A percentile compares a stretch with the other conserved stretches of the same genome.
phyloP scores from a whole-genome alignment of 176 grass and related monocot genomes.

The Cymbopogon citratus region DNA sequence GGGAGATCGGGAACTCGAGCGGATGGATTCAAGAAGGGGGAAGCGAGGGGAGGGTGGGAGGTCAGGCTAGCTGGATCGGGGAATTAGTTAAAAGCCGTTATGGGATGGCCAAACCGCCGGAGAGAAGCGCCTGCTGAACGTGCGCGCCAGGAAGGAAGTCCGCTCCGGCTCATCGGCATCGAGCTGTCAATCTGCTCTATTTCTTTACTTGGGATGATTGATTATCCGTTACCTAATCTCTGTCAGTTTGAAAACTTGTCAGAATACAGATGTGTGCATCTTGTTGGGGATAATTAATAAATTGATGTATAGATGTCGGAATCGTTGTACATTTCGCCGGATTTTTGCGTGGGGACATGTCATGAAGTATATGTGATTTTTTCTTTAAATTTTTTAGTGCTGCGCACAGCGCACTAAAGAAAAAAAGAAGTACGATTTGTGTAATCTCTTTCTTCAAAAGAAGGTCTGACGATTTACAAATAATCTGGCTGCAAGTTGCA shows the following conservation, averaged over 20 bases:
- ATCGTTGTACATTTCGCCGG: neutral
- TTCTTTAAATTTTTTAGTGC: neutral
- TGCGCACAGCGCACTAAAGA: neutral
- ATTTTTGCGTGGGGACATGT: neutral
- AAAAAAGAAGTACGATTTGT: neutral
- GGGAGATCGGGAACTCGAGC: slow-evolving; percentile 1
- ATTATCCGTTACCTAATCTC: slow-evolving; percentile 21
- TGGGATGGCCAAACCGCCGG: slow-evolving; percentile 6
- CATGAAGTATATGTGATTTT: neutral
- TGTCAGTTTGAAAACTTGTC: neutral
- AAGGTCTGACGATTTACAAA: neutral
- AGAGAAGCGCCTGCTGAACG: slow-evolving; percentile 44
- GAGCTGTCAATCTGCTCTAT: slow-evolving; percentile 42
- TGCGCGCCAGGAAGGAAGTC: slow-evolving; percentile 64
- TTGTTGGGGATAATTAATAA: neutral
- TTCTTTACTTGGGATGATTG: neutral
- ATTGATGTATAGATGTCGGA: neutral
- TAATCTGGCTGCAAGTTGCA: neutral
- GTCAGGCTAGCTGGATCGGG: slow-evolving; percentile 35
- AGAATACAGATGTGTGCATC: slow-evolving; percentile 8
- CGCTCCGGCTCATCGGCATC: neutral
- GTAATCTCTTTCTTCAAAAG: neutral
- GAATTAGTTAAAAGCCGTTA: slow-evolving; percentile 57
- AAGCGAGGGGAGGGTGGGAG: neutral
- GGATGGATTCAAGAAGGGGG: neutral